Percentiles rank a stretch among this genome's conserved stretches.
phyloP scores from a whole-genome alignment of 345 rosid species.

The Syzygium jambos region DNA sequence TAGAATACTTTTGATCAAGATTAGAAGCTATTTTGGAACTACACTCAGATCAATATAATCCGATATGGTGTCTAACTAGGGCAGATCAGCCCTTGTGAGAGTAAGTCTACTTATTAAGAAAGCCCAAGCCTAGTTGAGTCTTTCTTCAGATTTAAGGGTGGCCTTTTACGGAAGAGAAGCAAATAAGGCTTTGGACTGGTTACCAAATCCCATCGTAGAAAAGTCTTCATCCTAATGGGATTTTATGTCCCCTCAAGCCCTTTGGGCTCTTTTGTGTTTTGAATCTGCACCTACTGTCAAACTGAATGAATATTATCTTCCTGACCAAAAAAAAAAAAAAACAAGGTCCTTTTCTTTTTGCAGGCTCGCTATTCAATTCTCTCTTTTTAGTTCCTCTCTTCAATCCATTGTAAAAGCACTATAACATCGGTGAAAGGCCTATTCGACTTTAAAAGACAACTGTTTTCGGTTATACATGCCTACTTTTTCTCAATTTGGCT shows the following conservation, averaged over 20 bases:
- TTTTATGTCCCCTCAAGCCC: neutral
- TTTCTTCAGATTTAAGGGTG: neutral
- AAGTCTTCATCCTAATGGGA: too few relatives aligned
- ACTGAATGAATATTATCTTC: neutral
- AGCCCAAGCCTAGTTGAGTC: neutral
- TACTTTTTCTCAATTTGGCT: neutral
- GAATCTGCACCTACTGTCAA: neutral
- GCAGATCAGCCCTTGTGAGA: neutral
- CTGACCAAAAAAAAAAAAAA: neutral
- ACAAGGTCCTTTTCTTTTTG: neutral
- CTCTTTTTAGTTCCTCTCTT: neutral
- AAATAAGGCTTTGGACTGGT: neutral
- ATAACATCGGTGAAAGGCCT: neutral
- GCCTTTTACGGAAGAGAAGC: neutral
- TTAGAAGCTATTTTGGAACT: neutral
- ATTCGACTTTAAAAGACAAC: neutral
- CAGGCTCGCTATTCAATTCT: neutral
- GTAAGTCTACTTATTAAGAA: too few relatives aligned
- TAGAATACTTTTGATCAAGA: too few relatives aligned
- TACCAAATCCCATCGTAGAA: neutral
- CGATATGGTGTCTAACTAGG: neutral
- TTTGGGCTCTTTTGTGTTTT: neutral
- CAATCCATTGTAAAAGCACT: neutral
- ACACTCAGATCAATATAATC: neutral
- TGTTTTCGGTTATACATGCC: neutral